Evolutionary conservation across 148 eudicot species (phyloP), one percentile per base, ranked within the genome.

Genomic region (Persicaria tinctoria): DNA sequence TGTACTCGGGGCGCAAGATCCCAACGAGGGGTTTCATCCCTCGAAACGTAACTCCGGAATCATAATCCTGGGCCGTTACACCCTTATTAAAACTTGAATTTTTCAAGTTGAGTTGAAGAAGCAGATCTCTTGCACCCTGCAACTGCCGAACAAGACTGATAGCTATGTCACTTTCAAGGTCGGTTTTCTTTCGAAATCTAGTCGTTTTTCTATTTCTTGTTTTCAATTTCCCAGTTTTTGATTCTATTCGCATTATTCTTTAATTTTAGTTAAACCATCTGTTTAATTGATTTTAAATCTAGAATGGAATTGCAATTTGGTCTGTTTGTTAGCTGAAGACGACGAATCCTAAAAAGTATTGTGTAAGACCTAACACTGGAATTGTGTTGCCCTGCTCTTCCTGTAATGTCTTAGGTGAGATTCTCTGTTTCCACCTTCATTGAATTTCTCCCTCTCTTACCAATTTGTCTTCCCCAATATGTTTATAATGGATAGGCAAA

Each of bases 321-420:
- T 63, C 76, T 80, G 75, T 51, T 17, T 75, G 73, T 79, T 78
- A 93, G 98, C 92, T 93, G 74, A 91, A 89, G 70, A 91, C 97
- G 23, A 93, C 98, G 68, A 91, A 93, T 83, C 98, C 98, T 16
- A 93, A 89, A 83, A 89, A 91, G 85, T 93, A 93, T 60, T 88
- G 91, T 68, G 98, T 93, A 47, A 60, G 94, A 73, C 98, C 97
- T 45, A 93, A 93, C 73, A 85, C 94, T 38, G 98, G 97, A 75
- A 84, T 93, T 23, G 94, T 91, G 74, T 63, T 77, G 82, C 98
- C 98, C 47, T 85, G 74, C 68, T 88, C 97, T 27, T 71, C 91
- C 55, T 89, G 93, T 79, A 87, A 89, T 75, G 88, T 93, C 47
- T 72, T 81, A 89, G 98, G 98, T 91, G 54, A 49, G 57, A 50